Evolutionary conservation across 73 alveolate genomes (phyloP), one percentile per base, ranked within the genome.

Genomic region (Uronychia binucleata): DNA sequence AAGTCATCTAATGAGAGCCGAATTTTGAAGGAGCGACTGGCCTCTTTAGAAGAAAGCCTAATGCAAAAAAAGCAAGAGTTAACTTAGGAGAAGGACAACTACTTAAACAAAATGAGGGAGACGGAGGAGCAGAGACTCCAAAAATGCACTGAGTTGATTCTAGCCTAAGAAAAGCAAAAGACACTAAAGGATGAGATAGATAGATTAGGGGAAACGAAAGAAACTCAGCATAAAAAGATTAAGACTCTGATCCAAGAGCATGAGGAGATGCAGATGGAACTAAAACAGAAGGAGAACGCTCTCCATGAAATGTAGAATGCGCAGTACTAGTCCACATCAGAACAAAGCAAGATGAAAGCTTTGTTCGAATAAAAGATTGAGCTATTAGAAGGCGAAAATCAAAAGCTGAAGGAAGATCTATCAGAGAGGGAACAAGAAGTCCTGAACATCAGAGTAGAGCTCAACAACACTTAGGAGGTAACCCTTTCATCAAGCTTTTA

Each of bases 1-100:
- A 89, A 31, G 78, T 95, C 88, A 58, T 89, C 81, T 67, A 94
- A 85, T 84, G 96, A 91, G 57, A 89, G 78, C 76, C 84, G 92
- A 84, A 77, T 95, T 26, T 58, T 96, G 30, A 84, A 87, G 83
- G 77, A 78, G 19, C 5, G 19, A 46, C 5, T 46, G 5, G 5
- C 67, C 19, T 46, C 67, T 46, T 19, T 46, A 11, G 67, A 46
- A 46, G 67, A 46, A 11, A 11, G n/a, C 67, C 67, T 46, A 5
- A 46, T 11, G 5, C 19, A 46, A 46, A 46, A 46, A 19, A 46
- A 19, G 19, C 67, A 46, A 19, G 67, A 46, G 19, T 19, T 46
- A 11, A 46, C n/a, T 19, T 46, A 5, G 19, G 67, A 46, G 75
- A 85, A 77, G 32, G 91, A 85, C 31, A 27, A 34, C 59, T 30